Evolutionary conservation across 2,329 filamentous ascomycete species (phyloP), one percentile per base, ranked within the genome.

Genomic region (Hypomyces perniciosus): DNA sequence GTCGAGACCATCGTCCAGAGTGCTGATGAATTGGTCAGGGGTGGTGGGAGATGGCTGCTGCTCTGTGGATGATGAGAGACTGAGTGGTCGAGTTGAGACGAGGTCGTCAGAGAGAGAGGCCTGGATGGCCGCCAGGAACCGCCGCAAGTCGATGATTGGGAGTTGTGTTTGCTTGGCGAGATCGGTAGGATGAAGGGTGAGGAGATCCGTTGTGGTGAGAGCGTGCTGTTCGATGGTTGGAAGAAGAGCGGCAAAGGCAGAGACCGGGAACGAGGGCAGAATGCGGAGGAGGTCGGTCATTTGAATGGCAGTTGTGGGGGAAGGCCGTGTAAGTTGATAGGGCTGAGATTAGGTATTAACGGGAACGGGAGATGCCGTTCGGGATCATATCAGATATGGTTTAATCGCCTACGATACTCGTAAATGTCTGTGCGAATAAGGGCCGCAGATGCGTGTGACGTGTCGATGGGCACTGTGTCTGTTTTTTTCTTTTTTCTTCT

Each of bases 221-320:
- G 78, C 76, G 61, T 88, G 83, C 65, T 81, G 82, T 72, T 97
- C 92, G 50, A 97, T 80, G 26, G 83, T 82, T 3, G 88, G 85
- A 31, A 96, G 72, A 43, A 96, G 83, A 62, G 86, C 83, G 39
- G 84, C 76, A 71, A 87, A 92, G 55, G 79, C 78, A 63, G 80
- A 77, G 57, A 80, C 77, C 54, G 86, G 80, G 65, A 96, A 95
- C 70, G 83, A 78, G 61, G 92, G 90, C 58, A 96, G 80, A 65
- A 95, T 82, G 65, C 82, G 80, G 64, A 85, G 79, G 64, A 97
- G 83, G 80, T 97, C 92, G 62, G 85, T 90, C 89, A 95, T 95
- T 72, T 68, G 58, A 45, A 46, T 12, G 29, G 37, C 44, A 42
- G 37, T 40, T 38, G 42, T 43, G 34, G 51, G 48, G 13, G 29